Evolutionary conservation across 2,329 filamentous ascomycete species (phyloP), one percentile per base, ranked within the genome.

Genomic region (Plectosphaerella cucumerina): DNA sequence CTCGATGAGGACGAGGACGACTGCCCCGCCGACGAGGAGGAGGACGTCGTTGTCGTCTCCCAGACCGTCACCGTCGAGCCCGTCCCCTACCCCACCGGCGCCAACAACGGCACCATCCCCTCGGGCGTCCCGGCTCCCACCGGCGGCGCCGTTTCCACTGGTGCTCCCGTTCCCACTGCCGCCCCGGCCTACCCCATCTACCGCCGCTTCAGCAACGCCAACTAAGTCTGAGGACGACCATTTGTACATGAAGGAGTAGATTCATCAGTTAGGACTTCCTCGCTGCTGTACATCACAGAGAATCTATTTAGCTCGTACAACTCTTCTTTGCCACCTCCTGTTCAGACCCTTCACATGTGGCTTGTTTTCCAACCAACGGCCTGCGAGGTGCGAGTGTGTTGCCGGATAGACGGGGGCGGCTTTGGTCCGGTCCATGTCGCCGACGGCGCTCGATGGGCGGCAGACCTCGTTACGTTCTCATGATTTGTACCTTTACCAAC

Each of bases 71-170:
- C 59, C 45, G 58, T 61, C 33, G 63, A 58, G 48, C 58, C 60
- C 52, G 60, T 72, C 53, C 73, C 73, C 56, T 73, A 67, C 66
- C 73, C 73, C 47, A 64, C 61, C 48, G 62, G 62, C 56, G 51
- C 53, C 48, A 59, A 54, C 57, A 70, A 71, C 66, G 64, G 64
- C 52, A 69, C 70, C 47, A 54, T 53, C 51, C 55, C 66, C 44
- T 54, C 61, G 54, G 67, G 67, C 47, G 61, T 58, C 34, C 62
- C 66, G 35, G 54, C 55, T 39, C 66, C 70, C 52, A 66, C 69
- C 49, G 70, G 69, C 56, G n/a, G n/a, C n/a, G n/a, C n/a, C n/a
- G n/a, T n/a, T n/a, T 31, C 26, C 8, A 11, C 26, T 11, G 26
- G 8, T 66, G 65, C 57, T 61, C 62, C 51, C 61, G 62, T 31